Evolutionary conservation across 2,329 filamentous ascomycete genomes (phyloP), one percentile per base, ranked within the genome.

Genomic region (Phyllosticta citrichinensis): DNA sequence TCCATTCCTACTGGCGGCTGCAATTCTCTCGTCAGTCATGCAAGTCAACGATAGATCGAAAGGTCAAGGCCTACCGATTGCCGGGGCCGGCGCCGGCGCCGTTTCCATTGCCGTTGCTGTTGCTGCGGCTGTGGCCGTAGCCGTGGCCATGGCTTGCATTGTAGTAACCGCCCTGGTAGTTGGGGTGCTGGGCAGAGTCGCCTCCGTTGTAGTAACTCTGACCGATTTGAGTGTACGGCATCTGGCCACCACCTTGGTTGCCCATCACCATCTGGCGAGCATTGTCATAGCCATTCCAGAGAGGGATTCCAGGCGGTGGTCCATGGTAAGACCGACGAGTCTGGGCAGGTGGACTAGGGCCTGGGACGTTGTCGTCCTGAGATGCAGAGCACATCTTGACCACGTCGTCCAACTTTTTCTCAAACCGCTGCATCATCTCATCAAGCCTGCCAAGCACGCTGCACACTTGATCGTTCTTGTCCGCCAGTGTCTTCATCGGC

Each of bases 401-500:
- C 12, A 47, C 19, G 24, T 33, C 33, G 17, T 58, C 60, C 9
- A 54, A n/a, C 55, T 58, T 62, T 51, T 25, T 55, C 55, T 62
- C 60, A 40, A 73, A 56, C 12, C 64, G 64, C 40, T 64, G 55
- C 20, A 72, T 50, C 11, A 62, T 62, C 58, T 68, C 68, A 47
- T 70, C 67, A 17, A 73, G 60, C 10, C 65, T 66, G 55, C 67
- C 67, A 35, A 74, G 65, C 8, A 63, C 64, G 12, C 64, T 63
- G 27, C 69, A 65, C 60, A 73, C 62, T 1, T 63, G 64, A 1
- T 55, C 50, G 17, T 60, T 65, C 66, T 69, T 70, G 60, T 69
- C 65, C 5, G 64, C 62, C 40, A 72, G 70, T n/a, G 61, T 61
- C 17, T 55, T 55, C 56, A 73, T 55, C 17, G 65, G 65, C 30